phyloP scores from a whole-genome alignment of 768 basidiomycete genomes.

The Hemileccinum impolitum region DNA sequence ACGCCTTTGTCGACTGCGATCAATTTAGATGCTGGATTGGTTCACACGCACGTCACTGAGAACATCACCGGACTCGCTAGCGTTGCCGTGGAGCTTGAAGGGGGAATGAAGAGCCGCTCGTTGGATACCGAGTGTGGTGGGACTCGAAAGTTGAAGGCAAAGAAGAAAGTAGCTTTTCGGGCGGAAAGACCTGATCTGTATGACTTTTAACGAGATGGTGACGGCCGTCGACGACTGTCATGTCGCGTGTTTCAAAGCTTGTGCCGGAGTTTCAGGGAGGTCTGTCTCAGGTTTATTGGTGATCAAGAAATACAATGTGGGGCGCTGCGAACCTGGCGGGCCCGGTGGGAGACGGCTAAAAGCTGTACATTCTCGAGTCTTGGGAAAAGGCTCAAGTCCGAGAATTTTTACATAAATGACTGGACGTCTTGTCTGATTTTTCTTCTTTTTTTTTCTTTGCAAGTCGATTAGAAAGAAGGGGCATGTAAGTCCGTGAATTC shows the following conservation, averaged over 20 bases:
- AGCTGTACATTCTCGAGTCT: not conserved
- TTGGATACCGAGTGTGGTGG: constrained; percentile 1
- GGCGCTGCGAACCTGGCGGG: not conserved
- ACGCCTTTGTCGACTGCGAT: constrained; percentile 38
- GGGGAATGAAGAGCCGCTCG: constrained; percentile 2
- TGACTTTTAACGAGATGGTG: constrained; percentile 50
- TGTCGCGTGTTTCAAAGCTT: constrained; percentile 14
- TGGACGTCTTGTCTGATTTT: not conserved
- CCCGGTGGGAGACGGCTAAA: too few species aligned
- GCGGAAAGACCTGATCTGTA: constrained; percentile 69
- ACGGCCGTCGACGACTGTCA: too few species aligned
- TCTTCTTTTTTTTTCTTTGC: too few species aligned
- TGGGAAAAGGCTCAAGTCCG: constrained; percentile 14
- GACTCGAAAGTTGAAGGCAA: constrained; percentile 38
- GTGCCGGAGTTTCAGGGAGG: too few species aligned
- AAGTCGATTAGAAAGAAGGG: too few species aligned
- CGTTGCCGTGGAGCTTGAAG: constrained; percentile 46
- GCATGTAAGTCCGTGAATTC: too few species aligned
- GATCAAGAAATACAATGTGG: not conserved
- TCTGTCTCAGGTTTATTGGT: too few species aligned
- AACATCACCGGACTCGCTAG: constrained; percentile 31
- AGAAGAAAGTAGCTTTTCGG: constrained; percentile 69
- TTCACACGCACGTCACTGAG: constrained; percentile 18
- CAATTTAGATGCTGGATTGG: constrained; percentile 13
- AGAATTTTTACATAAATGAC: constrained; percentile 31